A percentile compares a stretch with the other conserved stretches of the same genome.
These are phyloP conservation scores for Blyttiomyces sp. DNA, from an alignment of 371 early-diverging fungal genomes.

Conservation along the genomic window DNA sequence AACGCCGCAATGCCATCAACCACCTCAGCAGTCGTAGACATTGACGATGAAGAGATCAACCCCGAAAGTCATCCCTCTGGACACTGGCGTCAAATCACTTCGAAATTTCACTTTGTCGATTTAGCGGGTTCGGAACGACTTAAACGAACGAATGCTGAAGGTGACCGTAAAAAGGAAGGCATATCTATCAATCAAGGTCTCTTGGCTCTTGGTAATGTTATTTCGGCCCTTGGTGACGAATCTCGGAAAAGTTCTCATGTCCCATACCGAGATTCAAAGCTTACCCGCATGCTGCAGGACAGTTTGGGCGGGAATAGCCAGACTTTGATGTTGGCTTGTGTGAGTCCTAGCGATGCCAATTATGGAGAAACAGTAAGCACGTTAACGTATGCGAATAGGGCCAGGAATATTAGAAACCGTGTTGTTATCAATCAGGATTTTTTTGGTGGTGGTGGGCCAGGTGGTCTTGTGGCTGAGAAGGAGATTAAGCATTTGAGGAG, in stretches of 20 bases:
- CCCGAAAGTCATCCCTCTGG: slow-evolving; percentile 23
- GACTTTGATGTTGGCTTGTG: slow-evolving; percentile 93
- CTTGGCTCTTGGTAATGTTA: slow-evolving; percentile 97
- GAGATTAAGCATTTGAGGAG: slow-evolving; percentile 42
- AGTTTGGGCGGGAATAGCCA: slow-evolving; percentile 90
- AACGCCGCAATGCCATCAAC: background rate
- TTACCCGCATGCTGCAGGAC: slow-evolving; percentile 96
- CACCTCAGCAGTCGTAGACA: background rate
- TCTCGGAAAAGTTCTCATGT: slow-evolving; percentile 59
- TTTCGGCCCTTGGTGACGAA: slow-evolving; percentile 95
- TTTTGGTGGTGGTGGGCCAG: slow-evolving; percentile 32
- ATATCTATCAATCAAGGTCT: slow-evolving; percentile 98
- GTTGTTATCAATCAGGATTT: slow-evolving; percentile 72
- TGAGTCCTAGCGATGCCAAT: slow-evolving; percentile 75
- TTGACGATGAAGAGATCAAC: slow-evolving; percentile 5
- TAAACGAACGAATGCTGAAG: slow-evolving; percentile 92
- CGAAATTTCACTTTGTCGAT: slow-evolving; percentile 99
- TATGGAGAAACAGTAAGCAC: slow-evolving; percentile 91
- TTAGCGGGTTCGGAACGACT: slow-evolving; percentile 98
- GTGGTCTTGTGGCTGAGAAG: slow-evolving; percentile 25
- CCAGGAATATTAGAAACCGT: slow-evolving; percentile 81
- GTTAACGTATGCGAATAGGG: slow-evolving; percentile 86
- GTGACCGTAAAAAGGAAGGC: slow-evolving; percentile 90
- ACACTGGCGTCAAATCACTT: slow-evolving; percentile 46
- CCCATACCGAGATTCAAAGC: slow-evolving; percentile 97